Conservation (phyloP, 352 stramenopile species). For the Globisporangium polare region DNA sequence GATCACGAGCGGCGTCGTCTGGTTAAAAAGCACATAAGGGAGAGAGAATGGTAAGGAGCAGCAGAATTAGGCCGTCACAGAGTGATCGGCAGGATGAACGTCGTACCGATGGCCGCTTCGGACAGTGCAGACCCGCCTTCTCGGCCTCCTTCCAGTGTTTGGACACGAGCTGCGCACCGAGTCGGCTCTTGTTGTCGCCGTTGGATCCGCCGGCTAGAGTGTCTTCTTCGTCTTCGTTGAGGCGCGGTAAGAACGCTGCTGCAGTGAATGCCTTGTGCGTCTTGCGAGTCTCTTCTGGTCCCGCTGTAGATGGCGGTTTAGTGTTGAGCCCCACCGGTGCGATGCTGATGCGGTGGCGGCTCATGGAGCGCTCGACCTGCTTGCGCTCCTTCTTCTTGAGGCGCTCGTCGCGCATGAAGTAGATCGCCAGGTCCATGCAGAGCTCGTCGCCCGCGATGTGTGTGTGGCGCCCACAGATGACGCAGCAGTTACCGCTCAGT, state of each 20-base stretch:
- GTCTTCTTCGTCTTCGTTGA: slow-evolving; percentile 12
- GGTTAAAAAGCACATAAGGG: not conserved
- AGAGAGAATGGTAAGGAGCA: not conserved
- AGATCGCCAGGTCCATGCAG: slow-evolving; percentile 69
- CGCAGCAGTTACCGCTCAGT: slow-evolving; percentile 70
- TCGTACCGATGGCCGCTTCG: slow-evolving; percentile 28
- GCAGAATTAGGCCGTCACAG: not conserved
- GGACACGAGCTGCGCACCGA: slow-evolving; percentile 47
- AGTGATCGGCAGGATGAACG: not conserved
- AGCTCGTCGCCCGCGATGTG: slow-evolving; percentile 76
- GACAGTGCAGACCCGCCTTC: slow-evolving; percentile 25
- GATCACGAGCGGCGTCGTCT: slow-evolving; percentile 9
- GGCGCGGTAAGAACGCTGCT: slow-evolving; percentile 1
- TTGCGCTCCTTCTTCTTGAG: slow-evolving; percentile 42
- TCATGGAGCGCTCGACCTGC: slow-evolving; percentile 32
- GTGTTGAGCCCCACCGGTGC: slow-evolving; percentile 5
- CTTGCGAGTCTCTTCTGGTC: not conserved
- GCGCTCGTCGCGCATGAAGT: slow-evolving; percentile 67
- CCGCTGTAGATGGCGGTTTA: not conserved
- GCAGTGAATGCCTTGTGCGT: not conserved
- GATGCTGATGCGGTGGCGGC: slow-evolving; percentile 52
- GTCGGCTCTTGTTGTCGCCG: slow-evolving; percentile 7
- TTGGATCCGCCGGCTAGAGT: no score
- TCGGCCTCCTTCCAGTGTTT: slow-evolving; percentile 56
- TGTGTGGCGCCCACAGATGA: slow-evolving; percentile 66